These are phyloP conservation scores for Porcisia hertigi DNA, from an alignment of 208 protist genomes.

Conservation along the genomic window DNA sequence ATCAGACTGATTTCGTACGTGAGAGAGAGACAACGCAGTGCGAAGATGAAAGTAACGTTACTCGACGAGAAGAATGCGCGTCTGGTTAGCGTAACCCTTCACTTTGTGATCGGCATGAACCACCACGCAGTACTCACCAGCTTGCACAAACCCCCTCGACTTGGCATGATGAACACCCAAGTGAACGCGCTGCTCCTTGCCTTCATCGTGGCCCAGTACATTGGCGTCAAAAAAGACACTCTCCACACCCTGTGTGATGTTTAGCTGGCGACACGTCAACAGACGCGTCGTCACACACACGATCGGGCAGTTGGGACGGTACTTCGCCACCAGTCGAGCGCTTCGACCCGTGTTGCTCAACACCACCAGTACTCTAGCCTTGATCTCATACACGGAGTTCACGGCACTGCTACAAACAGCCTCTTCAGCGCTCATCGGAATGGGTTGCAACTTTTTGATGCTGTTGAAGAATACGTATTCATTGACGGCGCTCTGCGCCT, in stretches of 20 bases:
- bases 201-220: slow-evolving; percentile 57
- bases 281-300: slow-evolving; percentile 91
- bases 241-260: slow-evolving; percentile 77
- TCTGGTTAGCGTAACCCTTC: slow-evolving; percentile 91
- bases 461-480: slow-evolving; percentile 83
- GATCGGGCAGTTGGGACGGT: slow-evolving; percentile 94
- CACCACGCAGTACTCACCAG: slow-evolving; percentile 75
- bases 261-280: slow-evolving; percentile 86
- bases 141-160: slow-evolving; percentile 46
- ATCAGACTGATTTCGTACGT: too few species aligned
- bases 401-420: slow-evolving; percentile 94
- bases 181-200: slow-evolving; percentile 75
- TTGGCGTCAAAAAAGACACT: slow-evolving; percentile 80
- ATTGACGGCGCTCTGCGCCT: slow-evolving; percentile 84
- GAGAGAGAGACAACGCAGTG: too few species aligned
- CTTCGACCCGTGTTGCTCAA: slow-evolving; percentile 93
- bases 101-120: slow-evolving; percentile 85
- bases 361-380: slow-evolving; percentile 90
- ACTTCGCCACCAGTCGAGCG: slow-evolving; percentile 96
- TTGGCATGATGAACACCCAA: slow-evolving; percentile 68
- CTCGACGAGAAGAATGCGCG: slow-evolving; percentile 65
- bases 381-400: slow-evolving; percentile 92
- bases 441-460: slow-evolving; percentile 82
- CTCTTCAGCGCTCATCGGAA: slow-evolving; percentile 86
- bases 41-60: slow-evolving; percentile 17